Base-by-base conservation (phyloP, 108 stramenopile genomes). In the Craspedostauros australis region DNA sequence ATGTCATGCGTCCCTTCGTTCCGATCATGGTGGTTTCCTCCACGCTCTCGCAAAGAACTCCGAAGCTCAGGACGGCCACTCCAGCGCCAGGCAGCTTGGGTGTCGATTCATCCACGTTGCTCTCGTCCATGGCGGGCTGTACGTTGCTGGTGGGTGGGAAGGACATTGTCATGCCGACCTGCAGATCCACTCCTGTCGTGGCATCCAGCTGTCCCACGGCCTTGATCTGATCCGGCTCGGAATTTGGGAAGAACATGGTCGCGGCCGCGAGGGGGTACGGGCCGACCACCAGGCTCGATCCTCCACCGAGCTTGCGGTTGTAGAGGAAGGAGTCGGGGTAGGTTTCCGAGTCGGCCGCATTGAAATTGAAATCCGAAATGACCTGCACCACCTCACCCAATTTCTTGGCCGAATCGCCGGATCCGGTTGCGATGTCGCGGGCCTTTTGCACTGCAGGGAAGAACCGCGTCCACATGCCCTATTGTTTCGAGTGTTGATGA, bases 381-480 rank as follows among this genome's bases (percentile, higher is more conserved):
- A 82, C 76, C 45, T 60, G 53, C 16, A 74, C 64, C 23, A 82
- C 74, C 26, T 77, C 76, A 26, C 80, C 80, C 33, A 82, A 37
- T 0, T 57, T 26, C 12, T 38, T 9, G 20, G 41, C 57, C 47
- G 40, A 33, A 22, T 66, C 56, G 21, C 50, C 44, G n/a, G 40
- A 26, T 9, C 76, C 70, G 6, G 62, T 34, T 3, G 50, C 65
- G 14, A 80, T 26, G 28, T 67, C 36, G 8, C 86, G 64, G 2
- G 88, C 85, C 42, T 81, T 68, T 55, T 82, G 82, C 9, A 93
- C 83, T 21, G 84, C 91, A 3, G 91, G 91, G 33, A 93, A 93
- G 60, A 93, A 93, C 39, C 91, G 56, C 3, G 86, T 90, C 90
- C 90, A 92, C 86, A 92, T 86, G 6, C 90, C 90, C 48, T 76